phyloP scores from a whole-genome alignment of 2,329 filamentous ascomycete species.

The Aspergillus sp. region DNA sequence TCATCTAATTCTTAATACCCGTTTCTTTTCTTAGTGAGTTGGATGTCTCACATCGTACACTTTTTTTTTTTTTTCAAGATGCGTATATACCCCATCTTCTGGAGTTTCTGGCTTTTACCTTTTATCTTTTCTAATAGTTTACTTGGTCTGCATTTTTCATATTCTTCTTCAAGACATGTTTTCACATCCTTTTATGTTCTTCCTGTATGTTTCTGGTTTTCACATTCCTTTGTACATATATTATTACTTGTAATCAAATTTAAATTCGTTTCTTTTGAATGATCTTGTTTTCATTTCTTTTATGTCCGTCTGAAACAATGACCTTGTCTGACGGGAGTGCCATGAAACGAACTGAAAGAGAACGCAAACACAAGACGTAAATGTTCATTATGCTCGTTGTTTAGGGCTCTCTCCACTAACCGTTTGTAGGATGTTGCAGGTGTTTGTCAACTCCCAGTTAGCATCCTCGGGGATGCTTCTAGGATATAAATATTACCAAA shows the following conservation, averaged over 20 bases:
- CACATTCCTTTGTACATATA: neutral
- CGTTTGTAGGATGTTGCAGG: neutral
- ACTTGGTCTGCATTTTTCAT: neutral
- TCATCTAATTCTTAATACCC: neutral
- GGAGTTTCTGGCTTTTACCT: neutral
- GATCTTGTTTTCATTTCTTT: neutral
- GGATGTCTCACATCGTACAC: neutral
- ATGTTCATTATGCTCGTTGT: neutral
- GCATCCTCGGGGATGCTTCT: neutral
- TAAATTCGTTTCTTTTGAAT: neutral
- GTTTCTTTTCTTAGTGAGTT: neutral
- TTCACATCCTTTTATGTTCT: neutral
- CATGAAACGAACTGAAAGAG: neutral
- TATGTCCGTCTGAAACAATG: neutral
- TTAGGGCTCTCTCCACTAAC: neutral
- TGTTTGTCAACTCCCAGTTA: neutral
- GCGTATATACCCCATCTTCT: conserved; percentile 1
- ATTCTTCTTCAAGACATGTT: neutral
- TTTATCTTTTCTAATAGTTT: neutral
- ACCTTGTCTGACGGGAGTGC: neutral
- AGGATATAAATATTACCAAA: neutral
- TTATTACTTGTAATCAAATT: neutral
- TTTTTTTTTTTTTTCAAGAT: neutral
- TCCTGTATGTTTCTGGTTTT: neutral
- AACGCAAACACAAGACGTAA: neutral